These are phyloP conservation scores for Phytophthora capsici DNA, from an alignment of 352 stramenopile genomes.

Conservation along the genomic window DNA sequence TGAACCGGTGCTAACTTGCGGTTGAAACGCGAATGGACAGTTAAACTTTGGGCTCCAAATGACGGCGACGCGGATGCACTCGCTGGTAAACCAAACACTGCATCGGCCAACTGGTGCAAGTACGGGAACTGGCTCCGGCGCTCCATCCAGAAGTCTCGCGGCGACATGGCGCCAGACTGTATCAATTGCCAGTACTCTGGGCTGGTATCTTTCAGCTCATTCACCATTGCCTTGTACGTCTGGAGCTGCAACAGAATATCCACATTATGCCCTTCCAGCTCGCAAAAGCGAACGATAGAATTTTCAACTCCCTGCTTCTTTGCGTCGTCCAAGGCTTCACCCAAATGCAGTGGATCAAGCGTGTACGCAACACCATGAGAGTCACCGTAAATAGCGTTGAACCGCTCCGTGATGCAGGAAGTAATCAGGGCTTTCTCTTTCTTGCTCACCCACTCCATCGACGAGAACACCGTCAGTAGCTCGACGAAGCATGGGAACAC, in stretches of 20 bases:
- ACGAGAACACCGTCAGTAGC: conserved; percentile 51
- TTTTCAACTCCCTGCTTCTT: conserved; percentile 54
- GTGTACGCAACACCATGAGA: conserved; percentile 67
- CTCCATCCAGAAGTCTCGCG: conserved; percentile 70
- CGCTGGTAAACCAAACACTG: conserved; percentile 63
- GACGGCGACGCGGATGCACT: conserved; percentile 43
- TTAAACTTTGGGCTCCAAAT: conserved; percentile 40
- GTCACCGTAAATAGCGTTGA: conserved; percentile 70
- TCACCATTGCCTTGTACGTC: conserved; percentile 56
- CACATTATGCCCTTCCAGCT: conserved; percentile 31
- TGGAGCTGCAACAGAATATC: conserved; percentile 59
- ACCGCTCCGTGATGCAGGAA: conserved; percentile 66
- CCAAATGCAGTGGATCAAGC: conserved; percentile 64
- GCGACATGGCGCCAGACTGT: conserved; percentile 46
- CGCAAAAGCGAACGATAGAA: conserved; percentile 60
- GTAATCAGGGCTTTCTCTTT: conserved; percentile 78
- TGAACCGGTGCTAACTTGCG: conserved; percentile 45
- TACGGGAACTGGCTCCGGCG: conserved; percentile 57
- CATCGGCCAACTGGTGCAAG: conserved; percentile 62
- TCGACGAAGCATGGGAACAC: conserved; percentile 60
- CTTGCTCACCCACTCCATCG: conserved; percentile 71
- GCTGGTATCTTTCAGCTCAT: conserved; percentile 63
- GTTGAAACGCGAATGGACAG: conserved; percentile 55
- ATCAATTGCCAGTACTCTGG: conserved; percentile 62
- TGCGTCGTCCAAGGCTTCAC: conserved; percentile 49